A percentile compares a stretch with the other conserved stretches of the same genome.
These are phyloP conservation scores for Diaporthe capsici DNA, from an alignment of 2,329 filamentous ascomycete species.

Conservation along the genomic window DNA sequence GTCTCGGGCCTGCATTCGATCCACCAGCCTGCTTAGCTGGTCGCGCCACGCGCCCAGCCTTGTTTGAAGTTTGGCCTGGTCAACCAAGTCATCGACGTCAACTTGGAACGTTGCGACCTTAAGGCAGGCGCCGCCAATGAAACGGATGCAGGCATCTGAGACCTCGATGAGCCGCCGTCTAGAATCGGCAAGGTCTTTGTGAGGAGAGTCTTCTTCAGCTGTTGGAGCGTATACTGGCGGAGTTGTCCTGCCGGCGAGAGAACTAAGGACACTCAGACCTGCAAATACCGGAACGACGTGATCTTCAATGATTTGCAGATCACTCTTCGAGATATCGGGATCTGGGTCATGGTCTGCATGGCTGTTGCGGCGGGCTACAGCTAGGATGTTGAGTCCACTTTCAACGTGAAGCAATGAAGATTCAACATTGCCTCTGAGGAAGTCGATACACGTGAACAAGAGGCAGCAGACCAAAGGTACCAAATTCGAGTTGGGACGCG, in stretches of 20 bases:
- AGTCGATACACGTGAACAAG: slow-evolving; percentile 1
- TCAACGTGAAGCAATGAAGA: background rate
- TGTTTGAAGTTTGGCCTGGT: slow-evolving; percentile 1
- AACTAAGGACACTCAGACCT: background rate
- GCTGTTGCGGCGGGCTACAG: background rate
- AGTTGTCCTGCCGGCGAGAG: background rate
- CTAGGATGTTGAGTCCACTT: slow-evolving; percentile 1
- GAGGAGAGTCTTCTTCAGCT: background rate
- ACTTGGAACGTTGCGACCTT: background rate
- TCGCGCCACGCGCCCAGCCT: background rate
- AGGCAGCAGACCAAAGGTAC: slow-evolving; percentile 2
- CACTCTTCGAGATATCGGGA: background rate
- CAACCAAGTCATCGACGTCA: background rate
- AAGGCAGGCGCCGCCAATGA: background rate
- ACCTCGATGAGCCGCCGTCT: background rate
- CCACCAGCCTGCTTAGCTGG: background rate
- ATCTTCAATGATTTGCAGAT: background rate
- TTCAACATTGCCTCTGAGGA: background rate
- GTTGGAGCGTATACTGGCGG: background rate
- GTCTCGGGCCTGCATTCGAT: background rate
- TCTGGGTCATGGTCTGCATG: background rate
- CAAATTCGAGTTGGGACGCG: background rate
- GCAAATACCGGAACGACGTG: background rate
- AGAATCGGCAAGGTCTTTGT: background rate
- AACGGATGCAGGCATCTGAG: slow-evolving; percentile 2